phyloP scores from a whole-genome alignment of 805 yeast species.

The Priceomyces fermenticarens region DNA sequence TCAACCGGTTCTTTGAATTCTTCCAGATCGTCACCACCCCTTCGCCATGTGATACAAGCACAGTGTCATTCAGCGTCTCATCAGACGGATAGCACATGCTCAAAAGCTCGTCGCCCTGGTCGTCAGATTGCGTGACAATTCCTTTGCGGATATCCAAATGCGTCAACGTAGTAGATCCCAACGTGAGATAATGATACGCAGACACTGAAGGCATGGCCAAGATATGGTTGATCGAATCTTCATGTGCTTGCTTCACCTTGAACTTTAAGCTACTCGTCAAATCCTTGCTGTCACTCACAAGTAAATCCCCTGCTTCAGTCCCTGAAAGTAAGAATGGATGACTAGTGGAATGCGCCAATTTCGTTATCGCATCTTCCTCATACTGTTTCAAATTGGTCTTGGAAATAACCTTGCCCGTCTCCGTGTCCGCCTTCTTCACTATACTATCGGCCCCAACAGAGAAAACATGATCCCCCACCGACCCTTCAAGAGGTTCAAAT shows the following conservation, averaged over 20 bases:
- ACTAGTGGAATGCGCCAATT: constrained; percentile 42
- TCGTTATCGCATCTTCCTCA: constrained; percentile 37
- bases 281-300: constrained; percentile 58
- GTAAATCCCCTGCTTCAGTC: constrained; percentile 68
- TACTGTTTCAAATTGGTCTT: constrained; percentile 38
- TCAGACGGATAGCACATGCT: constrained; percentile 65
- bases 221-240: constrained; percentile 76
- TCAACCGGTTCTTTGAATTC: constrained; percentile 60
- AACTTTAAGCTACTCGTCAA: constrained; percentile 45
- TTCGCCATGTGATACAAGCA: constrained; percentile 85
- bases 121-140: constrained; percentile 65
- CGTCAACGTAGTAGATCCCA: constrained; percentile 79
- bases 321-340: constrained; percentile 54
- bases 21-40: constrained; percentile 89
- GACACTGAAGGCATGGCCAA: constrained; percentile 66
- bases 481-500: constrained; percentile 51
- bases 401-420: constrained; percentile 71
- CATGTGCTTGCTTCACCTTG: constrained; percentile 57
- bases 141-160: constrained; percentile 79
- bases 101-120: constrained; percentile 91
- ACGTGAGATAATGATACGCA: constrained; percentile 72
- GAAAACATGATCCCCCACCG: constrained; percentile 51
- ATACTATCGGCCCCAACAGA: constrained; percentile 80
- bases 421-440: constrained; percentile 67
- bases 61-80: constrained; percentile 53